Evolutionary conservation across 2,329 filamentous ascomycete species (phyloP).

Genomic region (Phialophora verrucosa): DNA sequence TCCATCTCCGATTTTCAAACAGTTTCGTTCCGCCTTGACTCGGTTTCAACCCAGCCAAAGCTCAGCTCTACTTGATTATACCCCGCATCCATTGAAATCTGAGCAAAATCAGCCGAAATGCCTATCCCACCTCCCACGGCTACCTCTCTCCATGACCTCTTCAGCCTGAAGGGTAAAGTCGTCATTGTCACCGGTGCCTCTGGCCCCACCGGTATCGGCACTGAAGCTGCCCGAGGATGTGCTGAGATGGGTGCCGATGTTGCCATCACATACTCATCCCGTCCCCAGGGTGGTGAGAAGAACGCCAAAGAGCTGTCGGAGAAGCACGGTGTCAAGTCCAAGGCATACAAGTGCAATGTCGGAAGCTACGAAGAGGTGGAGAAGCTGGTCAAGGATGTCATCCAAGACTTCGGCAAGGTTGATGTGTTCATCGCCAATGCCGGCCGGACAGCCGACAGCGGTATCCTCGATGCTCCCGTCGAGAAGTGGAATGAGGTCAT

Average conservation of each 20-base stretch:
- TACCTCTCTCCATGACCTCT: slow-evolving; percentile 47
- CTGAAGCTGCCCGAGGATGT: slow-evolving; percentile 68
- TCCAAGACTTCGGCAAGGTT: slow-evolving; percentile 73
- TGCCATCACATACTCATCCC: slow-evolving; percentile 70
- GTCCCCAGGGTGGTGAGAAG: slow-evolving; percentile 66
- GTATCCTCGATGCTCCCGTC: slow-evolving; percentile 71
- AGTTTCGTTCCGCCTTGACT: background rate
- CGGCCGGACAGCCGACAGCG: slow-evolving; percentile 70
- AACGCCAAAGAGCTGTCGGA: slow-evolving; percentile 67
- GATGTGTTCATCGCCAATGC: slow-evolving; percentile 73
- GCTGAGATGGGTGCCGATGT: slow-evolving; percentile 69
- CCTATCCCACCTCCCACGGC: slow-evolving; percentile 36
- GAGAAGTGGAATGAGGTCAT: slow-evolving; percentile 79
- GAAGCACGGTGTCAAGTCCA: slow-evolving; percentile 68
- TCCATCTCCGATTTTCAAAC: background rate
- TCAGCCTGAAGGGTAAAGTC: slow-evolving; percentile 56
- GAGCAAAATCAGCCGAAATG: slow-evolving; percentile 33
- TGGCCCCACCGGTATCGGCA: slow-evolving; percentile 65
- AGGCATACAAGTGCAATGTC: slow-evolving; percentile 70
- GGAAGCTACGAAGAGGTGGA: slow-evolving; percentile 62
- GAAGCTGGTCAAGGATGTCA: slow-evolving; percentile 63
- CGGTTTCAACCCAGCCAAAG: background rate
- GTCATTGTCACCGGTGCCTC: slow-evolving; percentile 57
- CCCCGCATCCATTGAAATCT: slow-evolving; percentile 14
- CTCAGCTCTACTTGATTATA: slow-evolving; percentile 7